Evolutionary conservation across 169 alveolate genomes (phyloP), one percentile per base, ranked within the genome.

Genomic region (Perkinsus chesapeaki): DNA sequence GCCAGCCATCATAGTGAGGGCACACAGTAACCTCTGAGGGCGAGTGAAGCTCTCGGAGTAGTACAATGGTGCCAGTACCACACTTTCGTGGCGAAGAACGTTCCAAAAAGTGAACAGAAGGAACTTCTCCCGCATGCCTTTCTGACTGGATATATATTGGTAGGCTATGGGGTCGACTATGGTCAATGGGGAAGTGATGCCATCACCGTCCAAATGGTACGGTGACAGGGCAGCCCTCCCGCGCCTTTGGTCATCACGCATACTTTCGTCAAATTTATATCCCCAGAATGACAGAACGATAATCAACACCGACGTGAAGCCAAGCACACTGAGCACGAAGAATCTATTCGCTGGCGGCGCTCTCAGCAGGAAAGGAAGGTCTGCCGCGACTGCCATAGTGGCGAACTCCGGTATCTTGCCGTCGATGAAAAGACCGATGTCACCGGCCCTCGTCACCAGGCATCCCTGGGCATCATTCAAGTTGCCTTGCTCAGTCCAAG

Each of bases 31-130:
- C 39, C 93, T 90, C 93, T 92, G 93, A 39, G 93, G 93, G 36
- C 93, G 90, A 47, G 93, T 92, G 91, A 92, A 92, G 39, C 91
- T 48, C 93, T 92, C 91, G 91, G 48, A 90, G 93, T 39, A 92
- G 43, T 47, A 92, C 39, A 92, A 43, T 36, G 93, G 93, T 3
- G 39, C 93, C 12, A 92, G 3, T 36, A 23, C 47, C 91, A 48
- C n/a, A 47, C 60, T 73, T 31, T 92, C 93, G 48, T 90, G 90
- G 39, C 38, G 34, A 39, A 92, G 48, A 37, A 92, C 93, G 73
- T 92, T 43, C 93, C 93, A 92, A 90, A 48, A 48, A 12, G 93
- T 92, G 19, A 16, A 12, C 3, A 48, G 48, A 27, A 92, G 36
- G 48, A 92, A 37, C 23, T 37, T 39, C 7, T 92, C 36, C 31